Conservation (phyloP, 768 basidiomycete genomes). For the Boletus coccyginus region DNA sequence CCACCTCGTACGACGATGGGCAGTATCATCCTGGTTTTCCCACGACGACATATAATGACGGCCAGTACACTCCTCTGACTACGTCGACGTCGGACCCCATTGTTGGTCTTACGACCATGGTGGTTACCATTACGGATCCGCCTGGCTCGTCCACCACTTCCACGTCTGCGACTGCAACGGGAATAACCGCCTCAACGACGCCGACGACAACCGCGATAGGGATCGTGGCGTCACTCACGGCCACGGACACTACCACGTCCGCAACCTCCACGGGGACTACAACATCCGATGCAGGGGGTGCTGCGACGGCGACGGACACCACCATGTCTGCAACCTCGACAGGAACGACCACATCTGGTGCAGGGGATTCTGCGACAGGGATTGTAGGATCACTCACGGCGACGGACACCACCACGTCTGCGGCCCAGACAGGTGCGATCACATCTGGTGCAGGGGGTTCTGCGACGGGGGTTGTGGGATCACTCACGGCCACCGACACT, state of each 20-base stretch:
- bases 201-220: background rate
- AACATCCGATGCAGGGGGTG: background rate
- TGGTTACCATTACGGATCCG: background rate
- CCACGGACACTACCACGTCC: background rate
- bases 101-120: background rate
- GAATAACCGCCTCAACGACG: background rate
- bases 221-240: slow-evolving; percentile 2
- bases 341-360: background rate
- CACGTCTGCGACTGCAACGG: background rate
- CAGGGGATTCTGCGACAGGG: background rate
- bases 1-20: slow-evolving; percentile 5
- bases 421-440: background rate
- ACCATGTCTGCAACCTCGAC: background rate
- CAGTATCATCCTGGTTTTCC: slow-evolving; percentile 20
- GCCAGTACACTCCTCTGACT: slow-evolving; percentile 2
- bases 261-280: background rate
- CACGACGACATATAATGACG: slow-evolving; percentile 21
- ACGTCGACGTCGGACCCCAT: background rate
- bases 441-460: background rate
- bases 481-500: no score
- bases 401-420: background rate
- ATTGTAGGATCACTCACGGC: background rate
- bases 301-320: background rate
- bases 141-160: background rate
- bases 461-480: background rate